Evolutionary conservation across 768 basidiomycete species (phyloP).

Genomic region (Crepidotus variabilis): DNA sequence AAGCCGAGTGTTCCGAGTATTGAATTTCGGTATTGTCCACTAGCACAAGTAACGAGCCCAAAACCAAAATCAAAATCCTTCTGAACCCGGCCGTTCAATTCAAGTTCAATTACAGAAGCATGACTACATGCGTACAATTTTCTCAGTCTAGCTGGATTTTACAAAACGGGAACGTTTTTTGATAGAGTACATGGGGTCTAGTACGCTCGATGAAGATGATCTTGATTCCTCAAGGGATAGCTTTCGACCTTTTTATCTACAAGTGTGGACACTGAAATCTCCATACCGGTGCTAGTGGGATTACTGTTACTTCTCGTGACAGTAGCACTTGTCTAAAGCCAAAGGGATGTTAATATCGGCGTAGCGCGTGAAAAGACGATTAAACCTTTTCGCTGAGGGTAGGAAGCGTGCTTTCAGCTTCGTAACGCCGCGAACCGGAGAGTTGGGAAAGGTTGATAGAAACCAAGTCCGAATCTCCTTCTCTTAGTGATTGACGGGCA

Average conservation of each 20-base stretch:
- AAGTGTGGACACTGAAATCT: not conserved
- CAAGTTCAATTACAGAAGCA: no score
- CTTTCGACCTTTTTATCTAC: not conserved
- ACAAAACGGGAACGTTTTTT: no score
- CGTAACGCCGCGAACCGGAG: not conserved
- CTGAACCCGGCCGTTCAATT: no score
- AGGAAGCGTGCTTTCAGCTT: not conserved
- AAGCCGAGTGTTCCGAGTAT: no score
- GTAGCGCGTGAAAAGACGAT: not conserved
- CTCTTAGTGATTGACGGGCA: not conserved
- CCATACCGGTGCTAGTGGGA: not conserved
- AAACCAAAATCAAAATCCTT: no score
- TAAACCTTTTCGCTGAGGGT: not conserved
- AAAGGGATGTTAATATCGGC: not conserved
- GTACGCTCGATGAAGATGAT: not conserved
- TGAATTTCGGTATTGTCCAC: no score
- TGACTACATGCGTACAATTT: no score
- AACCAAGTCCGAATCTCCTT: not conserved
- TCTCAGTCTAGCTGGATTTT: no score
- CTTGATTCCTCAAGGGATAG: not conserved
- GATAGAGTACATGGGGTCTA: not conserved
- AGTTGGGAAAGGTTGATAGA: slow-evolving; percentile 1
- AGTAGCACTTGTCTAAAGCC: not conserved
- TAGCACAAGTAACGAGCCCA: no score
- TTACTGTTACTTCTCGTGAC: not conserved